Conservation (phyloP, 2,329 filamentous ascomycete genomes). For the Fusarium temperatum region DNA sequence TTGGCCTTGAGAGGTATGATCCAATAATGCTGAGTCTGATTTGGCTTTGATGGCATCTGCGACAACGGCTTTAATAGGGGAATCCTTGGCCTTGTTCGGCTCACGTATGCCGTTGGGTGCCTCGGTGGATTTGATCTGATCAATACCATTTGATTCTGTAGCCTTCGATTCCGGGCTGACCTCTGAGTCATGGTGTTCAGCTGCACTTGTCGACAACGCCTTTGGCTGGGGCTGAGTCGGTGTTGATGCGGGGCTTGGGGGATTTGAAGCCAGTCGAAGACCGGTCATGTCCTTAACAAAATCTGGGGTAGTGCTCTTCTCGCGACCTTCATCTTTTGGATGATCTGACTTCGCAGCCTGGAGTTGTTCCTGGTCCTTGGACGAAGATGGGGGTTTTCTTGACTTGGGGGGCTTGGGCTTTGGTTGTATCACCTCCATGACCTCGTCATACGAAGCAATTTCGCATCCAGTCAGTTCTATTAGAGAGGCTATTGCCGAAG, state of each 20-base stretch:
- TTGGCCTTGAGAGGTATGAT: background rate
- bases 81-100: background rate
- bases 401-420: conserved; percentile 19
- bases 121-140: background rate
- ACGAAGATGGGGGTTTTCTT: conserved; percentile 6
- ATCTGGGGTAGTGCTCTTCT: conserved; percentile 42
- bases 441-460: conserved; percentile 65
- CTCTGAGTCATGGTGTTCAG: conserved; percentile 24
- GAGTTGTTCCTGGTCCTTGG: conserved; percentile 17
- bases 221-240: conserved; percentile 34
- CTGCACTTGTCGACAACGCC: conserved; percentile 29
- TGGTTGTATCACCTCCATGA: conserved; percentile 54
- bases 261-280: conserved; percentile 43
- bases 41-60: background rate
- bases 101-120: background rate
- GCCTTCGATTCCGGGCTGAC: conserved; percentile 22
- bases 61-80: conserved; percentile 16
- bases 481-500: conserved; percentile 75
- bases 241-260: conserved; percentile 32
- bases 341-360: conserved; percentile 2
- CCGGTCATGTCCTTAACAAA: conserved; percentile 46
- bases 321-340: conserved; percentile 15
- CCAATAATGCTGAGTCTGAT: background rate
- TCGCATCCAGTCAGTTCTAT: conserved; percentile 78
- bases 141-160: conserved; percentile 19